A percentile compares a stretch with the other conserved stretches of the same genome.
Conservation (phyloP, 2,329 filamentous ascomycete genomes). For the Aspergillus sp. region DNA sequence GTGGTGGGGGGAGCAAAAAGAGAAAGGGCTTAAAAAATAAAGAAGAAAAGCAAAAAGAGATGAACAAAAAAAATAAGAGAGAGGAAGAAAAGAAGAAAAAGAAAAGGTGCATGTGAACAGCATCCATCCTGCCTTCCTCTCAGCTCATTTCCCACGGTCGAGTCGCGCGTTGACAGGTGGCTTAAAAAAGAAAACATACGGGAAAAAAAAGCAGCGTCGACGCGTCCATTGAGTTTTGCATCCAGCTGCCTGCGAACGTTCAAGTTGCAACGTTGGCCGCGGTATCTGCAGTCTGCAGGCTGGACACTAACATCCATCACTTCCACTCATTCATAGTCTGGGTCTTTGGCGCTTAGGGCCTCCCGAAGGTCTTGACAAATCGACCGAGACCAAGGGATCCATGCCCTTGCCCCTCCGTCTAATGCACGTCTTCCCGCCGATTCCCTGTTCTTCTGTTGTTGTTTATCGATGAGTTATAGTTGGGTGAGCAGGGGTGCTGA, state of each 20-base stretch:
- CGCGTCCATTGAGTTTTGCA: neutral
- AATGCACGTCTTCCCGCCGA: constrained; percentile 23
- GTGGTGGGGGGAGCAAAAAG: too few relatives aligned
- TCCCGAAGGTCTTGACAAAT: constrained; percentile 8
- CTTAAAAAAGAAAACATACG: constrained; percentile 6
- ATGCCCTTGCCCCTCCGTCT: constrained; percentile 1
- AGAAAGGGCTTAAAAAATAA: too few relatives aligned
- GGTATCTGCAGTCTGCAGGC: neutral
- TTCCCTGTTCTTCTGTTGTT: constrained; percentile 20
- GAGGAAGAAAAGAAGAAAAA: too few relatives aligned
- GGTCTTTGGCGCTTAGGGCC: neutral
- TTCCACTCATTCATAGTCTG: too few relatives aligned
- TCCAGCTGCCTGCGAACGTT: neutral
- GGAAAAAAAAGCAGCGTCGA: neutral
- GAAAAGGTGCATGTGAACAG: neutral
- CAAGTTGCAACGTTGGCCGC: too few relatives aligned
- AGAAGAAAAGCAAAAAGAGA: too few relatives aligned
- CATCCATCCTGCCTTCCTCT: neutral
- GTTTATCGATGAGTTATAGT: constrained; percentile 4
- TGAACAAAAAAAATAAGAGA: too few relatives aligned
- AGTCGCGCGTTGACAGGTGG: constrained; percentile 13
- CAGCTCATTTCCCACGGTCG: constrained; percentile 1
- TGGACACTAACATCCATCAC: neutral
- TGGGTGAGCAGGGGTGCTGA: neutral
- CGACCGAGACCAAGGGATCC: constrained; percentile 11